phyloP scores from a whole-genome alignment of 768 basidiomycete genomes.

The Wakefieldia striispora region DNA sequence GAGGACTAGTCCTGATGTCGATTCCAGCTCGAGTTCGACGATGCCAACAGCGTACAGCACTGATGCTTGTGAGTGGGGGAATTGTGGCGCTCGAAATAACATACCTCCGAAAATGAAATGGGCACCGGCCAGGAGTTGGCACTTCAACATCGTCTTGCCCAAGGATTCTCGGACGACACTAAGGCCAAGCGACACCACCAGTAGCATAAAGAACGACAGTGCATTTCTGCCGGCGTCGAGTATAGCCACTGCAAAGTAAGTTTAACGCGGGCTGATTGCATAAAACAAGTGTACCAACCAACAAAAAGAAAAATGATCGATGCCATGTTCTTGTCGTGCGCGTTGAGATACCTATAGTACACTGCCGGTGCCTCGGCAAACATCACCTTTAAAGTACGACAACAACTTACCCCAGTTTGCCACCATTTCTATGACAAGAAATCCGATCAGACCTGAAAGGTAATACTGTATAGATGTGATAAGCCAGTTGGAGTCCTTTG shows the following conservation, averaged over 20 bases:
- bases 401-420: constrained; percentile 73
- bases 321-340: constrained; percentile 68
- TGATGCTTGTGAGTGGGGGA: constrained; percentile 52
- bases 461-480: constrained; percentile 60
- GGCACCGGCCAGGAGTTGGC: constrained; percentile 74
- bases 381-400: not conserved
- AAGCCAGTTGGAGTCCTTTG: not conserved
- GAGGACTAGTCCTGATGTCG: constrained; percentile 79
- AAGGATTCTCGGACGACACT: constrained; percentile 90
- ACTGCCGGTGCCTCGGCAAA: constrained; percentile 39
- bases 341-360: constrained; percentile 95
- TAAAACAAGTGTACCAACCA: constrained; percentile 45
- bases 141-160: constrained; percentile 79
- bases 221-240: constrained; percentile 94
- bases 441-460: constrained; percentile 80
- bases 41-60: constrained; percentile 82
- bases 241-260: constrained; percentile 67
- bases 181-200: constrained; percentile 89
- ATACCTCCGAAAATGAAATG: constrained; percentile 95
- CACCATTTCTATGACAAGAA: constrained; percentile 92
- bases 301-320: constrained; percentile 92
- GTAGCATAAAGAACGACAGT: constrained; percentile 90
- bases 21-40: constrained; percentile 89
- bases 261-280: not conserved
- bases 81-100: constrained; percentile 22